These are phyloP conservation scores for Thelonectria discophora DNA, from an alignment of 2,329 filamentous ascomycete species.

Conservation along the genomic window DNA sequence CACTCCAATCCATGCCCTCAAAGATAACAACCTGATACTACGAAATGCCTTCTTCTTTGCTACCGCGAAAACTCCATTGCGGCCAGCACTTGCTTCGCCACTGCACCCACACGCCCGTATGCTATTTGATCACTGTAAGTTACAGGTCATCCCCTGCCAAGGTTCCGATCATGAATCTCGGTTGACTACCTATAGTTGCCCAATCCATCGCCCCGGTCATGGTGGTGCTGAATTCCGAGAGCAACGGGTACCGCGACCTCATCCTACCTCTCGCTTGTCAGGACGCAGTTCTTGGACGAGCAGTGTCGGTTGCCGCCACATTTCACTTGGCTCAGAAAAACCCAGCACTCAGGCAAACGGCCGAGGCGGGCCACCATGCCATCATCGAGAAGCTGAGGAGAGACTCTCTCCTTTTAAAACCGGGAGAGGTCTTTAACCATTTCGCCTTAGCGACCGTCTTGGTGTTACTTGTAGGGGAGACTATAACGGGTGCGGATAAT, in stretches of 20 bases:
- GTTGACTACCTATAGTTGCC: conserved; percentile 41
- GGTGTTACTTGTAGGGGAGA: conserved; percentile 52
- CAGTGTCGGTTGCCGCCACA: conserved; percentile 51
- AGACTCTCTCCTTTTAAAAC: conserved; percentile 42
- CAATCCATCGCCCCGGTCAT: conserved; percentile 50
- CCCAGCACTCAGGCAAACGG: conserved; percentile 43
- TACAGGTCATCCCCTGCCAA: fast-evolving
- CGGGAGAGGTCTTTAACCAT: conserved; percentile 46
- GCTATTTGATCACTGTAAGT: conserved; percentile 49
- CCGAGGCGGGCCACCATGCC: conserved; percentile 47
- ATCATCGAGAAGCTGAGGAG: conserved; percentile 48
- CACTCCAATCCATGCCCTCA: not conserved
- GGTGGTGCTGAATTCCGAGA: conserved; percentile 49
- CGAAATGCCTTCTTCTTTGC: not conserved
- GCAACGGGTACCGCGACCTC: conserved; percentile 51
- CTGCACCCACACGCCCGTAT: conserved; percentile 44
- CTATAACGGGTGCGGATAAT: conserved; percentile 51
- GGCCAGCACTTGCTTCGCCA: conserved; percentile 38
- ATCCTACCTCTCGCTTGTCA: conserved; percentile 52
- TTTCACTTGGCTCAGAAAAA: conserved; percentile 48
- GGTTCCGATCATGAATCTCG: not conserved
- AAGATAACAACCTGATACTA: conserved; percentile 1
- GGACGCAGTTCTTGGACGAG: conserved; percentile 46
- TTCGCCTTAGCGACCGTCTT: conserved; percentile 50
- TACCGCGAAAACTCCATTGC: conserved; percentile 16